Base-by-base conservation (phyloP, 495 filamentous ascomycete genomes). In the Margaritispora aquatica region DNA sequence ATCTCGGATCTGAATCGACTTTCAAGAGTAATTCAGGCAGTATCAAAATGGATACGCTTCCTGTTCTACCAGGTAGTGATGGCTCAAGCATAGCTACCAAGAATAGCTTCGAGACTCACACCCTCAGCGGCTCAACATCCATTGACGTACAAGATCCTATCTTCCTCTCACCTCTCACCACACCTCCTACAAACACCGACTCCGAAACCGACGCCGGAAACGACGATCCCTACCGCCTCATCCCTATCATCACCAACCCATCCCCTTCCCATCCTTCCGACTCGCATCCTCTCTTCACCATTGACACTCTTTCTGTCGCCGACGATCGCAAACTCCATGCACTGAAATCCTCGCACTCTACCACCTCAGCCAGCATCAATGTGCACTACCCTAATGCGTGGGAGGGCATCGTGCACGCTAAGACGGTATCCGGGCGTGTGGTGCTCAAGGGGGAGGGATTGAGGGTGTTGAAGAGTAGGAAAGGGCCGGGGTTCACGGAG, bases 331-430 rank as follows among this genome's bases (percentile, higher is more conserved):
- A 54, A 23, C 47, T 65, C 2, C 57, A 62, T 20, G 57, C 17
- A 17, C 54, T 68, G 2, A 19, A 36, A 17, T 58, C 63, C 1
- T 49, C 22, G 4, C 63, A 65, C 47, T 24, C 26, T n/a, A 53
- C 61, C 7, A 61, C 36, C 4, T 63, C 66, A 0, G 50, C 26
- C 1, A 53, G 13, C 19, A 36, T 66, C 15, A 19, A n/a, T 1
- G 44, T 63, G 3, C n/a, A 24, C 15, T 66, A 63, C 46, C 66
- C 66, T 7, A 22, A 17, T 0, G 50, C 19, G 0, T 68, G 66
- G 66, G 63, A 68, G 55, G 66, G 66, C 1, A 50, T 19, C 1
- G 15, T 68, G 1, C 36, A 59, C 27, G 63, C 23, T 11, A 59
- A 55, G 34, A 59, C 66, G 0, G 24, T 68, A 7, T 59, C 60